Evolutionary conservation across 108 stramenopile genomes (phyloP).

Genomic region (Discostella pseudostelligera): DNA sequence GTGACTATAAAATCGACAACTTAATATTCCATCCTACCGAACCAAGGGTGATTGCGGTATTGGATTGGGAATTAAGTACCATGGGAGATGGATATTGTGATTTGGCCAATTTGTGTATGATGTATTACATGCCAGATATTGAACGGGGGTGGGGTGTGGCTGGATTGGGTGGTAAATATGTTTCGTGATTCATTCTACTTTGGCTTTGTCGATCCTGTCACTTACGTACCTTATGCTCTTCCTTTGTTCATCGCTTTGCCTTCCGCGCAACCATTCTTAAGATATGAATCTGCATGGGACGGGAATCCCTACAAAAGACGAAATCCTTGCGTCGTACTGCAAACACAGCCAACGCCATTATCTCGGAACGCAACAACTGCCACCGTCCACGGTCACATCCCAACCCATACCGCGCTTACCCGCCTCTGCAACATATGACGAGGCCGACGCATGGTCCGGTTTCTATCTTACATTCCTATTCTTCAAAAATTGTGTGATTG

Average conservation of each 20-base stretch:
- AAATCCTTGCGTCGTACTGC: conserved; percentile 61
- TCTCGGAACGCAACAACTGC: neutral
- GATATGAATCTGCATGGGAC: conserved; percentile 38
- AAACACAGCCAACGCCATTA: conserved; percentile 4
- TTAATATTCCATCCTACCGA: conserved; percentile 89
- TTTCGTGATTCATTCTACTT: neutral
- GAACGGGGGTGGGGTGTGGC: conserved; percentile 56
- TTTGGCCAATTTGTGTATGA: conserved; percentile 90
- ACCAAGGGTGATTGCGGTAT: conserved; percentile 87
- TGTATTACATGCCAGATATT: conserved; percentile 75
- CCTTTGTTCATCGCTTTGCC: neutral
- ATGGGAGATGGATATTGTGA: conserved; percentile 92
- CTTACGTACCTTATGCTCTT: neutral
- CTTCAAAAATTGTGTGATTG: conserved; percentile 95
- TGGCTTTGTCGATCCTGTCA: neutral
- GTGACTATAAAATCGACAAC: conserved; percentile 98
- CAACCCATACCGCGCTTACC: neutral
- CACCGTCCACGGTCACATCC: neutral
- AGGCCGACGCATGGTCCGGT: conserved; percentile 57
- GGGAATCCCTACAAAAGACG: conserved; percentile 71
- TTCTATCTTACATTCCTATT: conserved; percentile 86
- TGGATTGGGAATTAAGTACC: conserved; percentile 97
- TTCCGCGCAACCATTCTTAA: no score
- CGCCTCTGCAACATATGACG: neutral
- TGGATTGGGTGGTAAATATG: conserved; percentile 56